Evolutionary conservation across 441 rosid species (phyloP).

Genomic region (Daphne laureola): DNA sequence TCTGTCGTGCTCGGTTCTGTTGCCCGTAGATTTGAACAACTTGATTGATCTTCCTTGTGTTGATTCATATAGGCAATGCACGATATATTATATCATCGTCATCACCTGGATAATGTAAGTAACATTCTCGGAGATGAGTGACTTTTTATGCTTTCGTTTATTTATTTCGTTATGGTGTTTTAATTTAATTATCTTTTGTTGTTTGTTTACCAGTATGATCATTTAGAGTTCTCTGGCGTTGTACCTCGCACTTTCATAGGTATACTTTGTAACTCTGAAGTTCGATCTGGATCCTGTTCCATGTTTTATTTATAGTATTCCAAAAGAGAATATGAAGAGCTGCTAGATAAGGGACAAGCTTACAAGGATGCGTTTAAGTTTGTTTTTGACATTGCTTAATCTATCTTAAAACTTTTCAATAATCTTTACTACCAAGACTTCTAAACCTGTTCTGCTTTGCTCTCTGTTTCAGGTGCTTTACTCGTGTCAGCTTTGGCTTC

Average conservation of each 20-base stretch:
- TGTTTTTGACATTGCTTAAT: too few species aligned
- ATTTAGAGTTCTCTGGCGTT: slow-evolving; percentile 93
- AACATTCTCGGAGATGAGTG: neutral
- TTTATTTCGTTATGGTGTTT: neutral
- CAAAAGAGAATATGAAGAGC: too few species aligned
- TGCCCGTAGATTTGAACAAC: slow-evolving; percentile 6
- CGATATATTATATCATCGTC: slow-evolving; percentile 74
- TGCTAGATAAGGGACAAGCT: too few species aligned
- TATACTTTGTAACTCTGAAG: slow-evolving; percentile 12
- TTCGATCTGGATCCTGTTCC: neutral
- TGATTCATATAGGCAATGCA: slow-evolving; percentile 60
- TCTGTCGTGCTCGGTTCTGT: neutral
- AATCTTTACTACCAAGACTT: too few species aligned
- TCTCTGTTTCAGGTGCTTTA: slow-evolving; percentile 59
- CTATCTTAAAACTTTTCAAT: too few species aligned
- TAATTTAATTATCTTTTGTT: neutral
- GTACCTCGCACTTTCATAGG: slow-evolving; percentile 96
- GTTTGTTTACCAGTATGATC: slow-evolving; percentile 63
- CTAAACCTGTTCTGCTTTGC: too few species aligned
- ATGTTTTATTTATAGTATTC: neutral
- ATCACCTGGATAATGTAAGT: slow-evolving; percentile 65
- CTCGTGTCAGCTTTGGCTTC: slow-evolving; percentile 60
- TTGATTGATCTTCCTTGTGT: slow-evolving; percentile 2
- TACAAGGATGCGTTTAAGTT: too few species aligned
- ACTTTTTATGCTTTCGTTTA: neutral